Conservation (phyloP, 2,329 filamentous ascomycete species). For the Dothistroma pini region DNA sequence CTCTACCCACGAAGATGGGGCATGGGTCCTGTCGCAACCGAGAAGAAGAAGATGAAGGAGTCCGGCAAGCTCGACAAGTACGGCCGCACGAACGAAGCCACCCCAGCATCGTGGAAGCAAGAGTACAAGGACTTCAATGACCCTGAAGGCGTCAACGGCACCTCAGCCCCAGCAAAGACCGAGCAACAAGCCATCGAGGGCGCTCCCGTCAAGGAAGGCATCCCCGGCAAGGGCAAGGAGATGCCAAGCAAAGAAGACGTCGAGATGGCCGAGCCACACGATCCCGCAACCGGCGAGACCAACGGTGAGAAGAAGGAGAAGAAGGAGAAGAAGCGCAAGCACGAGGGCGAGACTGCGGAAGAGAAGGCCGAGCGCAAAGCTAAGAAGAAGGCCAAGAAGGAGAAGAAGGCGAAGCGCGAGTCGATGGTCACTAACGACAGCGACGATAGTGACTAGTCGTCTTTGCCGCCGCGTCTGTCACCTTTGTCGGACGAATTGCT, state of each 20-base stretch:
- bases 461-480: neutral
- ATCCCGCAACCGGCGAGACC: conserved; percentile 26
- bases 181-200: conserved; percentile 35
- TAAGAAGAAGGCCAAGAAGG: conserved; percentile 80
- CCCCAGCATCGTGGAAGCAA: conserved; percentile 85
- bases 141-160: conserved; percentile 33
- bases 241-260: conserved; percentile 42
- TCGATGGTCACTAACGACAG: conserved; percentile 28
- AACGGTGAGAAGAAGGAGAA: conserved; percentile 30
- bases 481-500: neutral
- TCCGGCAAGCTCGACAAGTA: conserved; percentile 98
- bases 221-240: conserved; percentile 36
- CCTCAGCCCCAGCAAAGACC: conserved; percentile 10
- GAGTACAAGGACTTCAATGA: conserved; percentile 89
- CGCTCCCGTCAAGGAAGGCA: conserved; percentile 35
- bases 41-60: conserved; percentile 99
- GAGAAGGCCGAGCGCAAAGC: conserved; percentile 50
- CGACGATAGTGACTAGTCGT: conserved; percentile 26
- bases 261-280: conserved; percentile 33
- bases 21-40: conserved; percentile 82
- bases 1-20: conserved; percentile 97
- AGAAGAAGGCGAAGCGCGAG: conserved; percentile 61
- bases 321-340: conserved; percentile 49
- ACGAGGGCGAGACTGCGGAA: conserved; percentile 45
- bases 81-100: conserved; percentile 85